Base-by-base conservation (phyloP, 257 asterid genomes). In the Asclepias syriaca region DNA sequence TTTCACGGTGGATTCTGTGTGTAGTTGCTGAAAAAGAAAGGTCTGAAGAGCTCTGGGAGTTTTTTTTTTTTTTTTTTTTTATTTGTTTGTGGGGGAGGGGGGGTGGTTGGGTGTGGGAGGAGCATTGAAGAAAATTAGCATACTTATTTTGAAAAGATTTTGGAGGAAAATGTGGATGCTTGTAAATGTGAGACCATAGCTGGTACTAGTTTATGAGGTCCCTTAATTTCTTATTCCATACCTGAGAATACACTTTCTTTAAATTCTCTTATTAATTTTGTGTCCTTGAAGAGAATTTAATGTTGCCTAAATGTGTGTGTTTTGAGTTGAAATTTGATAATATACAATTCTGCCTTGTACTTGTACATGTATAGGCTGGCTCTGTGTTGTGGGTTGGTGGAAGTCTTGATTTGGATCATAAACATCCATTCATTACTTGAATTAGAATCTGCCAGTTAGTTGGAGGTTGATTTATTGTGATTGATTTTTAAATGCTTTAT, bases 81-180 rank as follows among this genome's bases (percentile, higher is more conserved):
- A 1, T 40, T 43, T 6, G 8, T 0, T 6, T 6, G 46, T 1
- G 4, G 66, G 46, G 66, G 45, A 2, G 45, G 45, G 1, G n/a
- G 66, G 46, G 9, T 6, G 46, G 46, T 40, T 40, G 10, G 46
- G 10, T 7, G 48, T 14, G 8, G 8, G 21, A 4, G 9, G 4
- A 8, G 66, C 37, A 21, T 18, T 45, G 34, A 5, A 32, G 34
- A 11, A 32, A 45, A 43, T 18, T 60, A 40, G 75, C 18, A 21
- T 49, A 15, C 12, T 24, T 15, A 16, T 59, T 46, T 60, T 34
- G 29, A 11, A 24, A 60, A 48, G 32, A 15, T 60, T 14, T 5
- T 65, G 1, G 13, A n/a, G 46, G 51, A 43, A 58, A 74, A 46
- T 58, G 48, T 60, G 69, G 70, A 46, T 59, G 12, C 51, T 61